Conservation (phyloP, 1,139 yeast genomes). For the Nakaseomyces delphensis region DNA sequence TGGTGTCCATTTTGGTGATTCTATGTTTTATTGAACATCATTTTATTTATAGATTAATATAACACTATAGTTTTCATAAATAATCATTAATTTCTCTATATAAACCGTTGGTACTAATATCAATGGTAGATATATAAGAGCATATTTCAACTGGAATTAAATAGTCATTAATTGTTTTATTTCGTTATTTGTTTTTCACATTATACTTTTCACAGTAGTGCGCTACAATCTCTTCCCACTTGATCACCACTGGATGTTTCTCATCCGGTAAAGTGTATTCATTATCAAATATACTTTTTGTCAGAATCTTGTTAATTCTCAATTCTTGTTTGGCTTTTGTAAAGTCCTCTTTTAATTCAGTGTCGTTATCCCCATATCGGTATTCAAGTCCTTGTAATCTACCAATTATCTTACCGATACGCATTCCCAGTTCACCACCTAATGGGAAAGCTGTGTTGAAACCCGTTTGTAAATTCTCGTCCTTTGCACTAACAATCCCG, state of each 20-base stretch:
- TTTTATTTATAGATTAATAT: background rate
- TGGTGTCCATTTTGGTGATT: slow-evolving; percentile 96
- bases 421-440: slow-evolving; percentile 63
- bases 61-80: no score
- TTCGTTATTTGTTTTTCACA: slow-evolving; percentile 8
- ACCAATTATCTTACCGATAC: slow-evolving; percentile 63
- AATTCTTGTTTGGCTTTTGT: slow-evolving; percentile 19
- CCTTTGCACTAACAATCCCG: slow-evolving; percentile 67
- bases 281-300: slow-evolving; percentile 21
- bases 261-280: slow-evolving; percentile 14
- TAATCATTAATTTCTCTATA: no score
- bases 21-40: background rate
- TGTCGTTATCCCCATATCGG: slow-evolving; percentile 18
- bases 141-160: no score
- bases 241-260: slow-evolving; percentile 14
- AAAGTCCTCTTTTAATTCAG: slow-evolving; percentile 14
- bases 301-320: slow-evolving; percentile 23
- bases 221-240: slow-evolving; percentile 18
- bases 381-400: slow-evolving; percentile 25
- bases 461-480: slow-evolving; percentile 62
- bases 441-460: slow-evolving; percentile 71
- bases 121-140: no score
- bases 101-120: no score
- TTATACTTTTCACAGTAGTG: slow-evolving; percentile 16
- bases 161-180: background rate